Evolutionary conservation across 306 rosid species (phyloP), one percentile per base, ranked within the genome.

Genomic region (Cicer arietinum): DNA sequence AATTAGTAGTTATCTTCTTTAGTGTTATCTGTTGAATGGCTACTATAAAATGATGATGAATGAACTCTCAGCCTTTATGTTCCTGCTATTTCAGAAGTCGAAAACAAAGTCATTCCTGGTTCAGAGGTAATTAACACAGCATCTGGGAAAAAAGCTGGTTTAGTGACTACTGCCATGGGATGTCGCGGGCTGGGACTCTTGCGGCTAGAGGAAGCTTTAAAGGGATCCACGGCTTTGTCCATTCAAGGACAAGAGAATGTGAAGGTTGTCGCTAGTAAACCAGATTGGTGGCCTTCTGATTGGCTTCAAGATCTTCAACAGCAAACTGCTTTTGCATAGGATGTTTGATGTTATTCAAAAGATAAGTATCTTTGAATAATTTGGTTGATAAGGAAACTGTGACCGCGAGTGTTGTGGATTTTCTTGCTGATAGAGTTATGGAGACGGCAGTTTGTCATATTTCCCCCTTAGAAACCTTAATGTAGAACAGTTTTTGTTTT

Each of bases 151-250:
- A 91, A 87, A 73, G 87, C 78, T 7, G 98, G 98, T 39, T 57
- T 14, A 6, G 90, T 91, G 83, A 87, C 83, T n/a, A 77, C 94
- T 30, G 86, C 84, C 59, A 70, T 90, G 4, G 95, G 96, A 71
- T 77, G 90, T 37, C 89, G 79, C 9, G 98, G 97, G 69, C 58
- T 94, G 11, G 98, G 96, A 74, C 85, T 91, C 50, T 66, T 91
- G 86, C 86, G 96, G 44, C 75, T 94, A 67, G 96, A 90, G 51
- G 87, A 81, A 52, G 90, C 90, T 45, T 86, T 88, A 12, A 89
- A 85, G 76, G 76, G 77, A 56, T 86, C 90, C 8, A 44, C 81
- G 71, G 20, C 83, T 13, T 84, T 94, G 76, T 82, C 73, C 47
- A 53, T 91, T 66, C 80, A 74, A 79, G 96, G 93, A 45, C 86